A percentile compares a stretch with the other conserved stretches of the same genome.
Evolutionary conservation across 2,329 filamentous ascomycete species (phyloP).

Genomic region (Mariannaea elegans): DNA sequence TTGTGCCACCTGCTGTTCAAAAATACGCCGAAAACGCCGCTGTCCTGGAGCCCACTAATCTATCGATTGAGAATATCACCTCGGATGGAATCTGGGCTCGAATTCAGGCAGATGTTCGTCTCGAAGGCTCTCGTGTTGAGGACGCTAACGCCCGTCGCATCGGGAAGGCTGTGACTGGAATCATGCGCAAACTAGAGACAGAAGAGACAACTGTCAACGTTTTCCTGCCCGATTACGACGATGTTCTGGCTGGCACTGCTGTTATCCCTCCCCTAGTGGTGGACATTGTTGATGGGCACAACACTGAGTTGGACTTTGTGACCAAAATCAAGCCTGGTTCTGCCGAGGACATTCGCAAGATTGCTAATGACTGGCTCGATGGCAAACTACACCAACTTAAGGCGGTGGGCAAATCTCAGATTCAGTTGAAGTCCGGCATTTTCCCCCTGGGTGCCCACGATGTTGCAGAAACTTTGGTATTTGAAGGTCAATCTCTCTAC

Average conservation of each 20-base stretch:
- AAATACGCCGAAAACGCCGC: slow-evolving; percentile 87
- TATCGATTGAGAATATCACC: slow-evolving; percentile 89
- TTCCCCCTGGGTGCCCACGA: slow-evolving; percentile 80
- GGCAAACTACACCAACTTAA: slow-evolving; percentile 77
- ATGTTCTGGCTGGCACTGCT: slow-evolving; percentile 80
- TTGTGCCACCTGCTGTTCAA: slow-evolving; percentile 81
- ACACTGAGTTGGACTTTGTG: slow-evolving; percentile 81
- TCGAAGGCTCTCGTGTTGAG: slow-evolving; percentile 80
- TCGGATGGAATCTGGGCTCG: slow-evolving; percentile 79
- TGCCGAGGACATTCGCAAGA: slow-evolving; percentile 76
- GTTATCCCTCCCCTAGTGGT: slow-evolving; percentile 78
- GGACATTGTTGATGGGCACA: slow-evolving; percentile 79
- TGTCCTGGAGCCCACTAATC: slow-evolving; percentile 81
- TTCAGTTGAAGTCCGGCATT: slow-evolving; percentile 81
- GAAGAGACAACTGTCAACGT: slow-evolving; percentile 77
- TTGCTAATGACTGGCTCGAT: slow-evolving; percentile 90
- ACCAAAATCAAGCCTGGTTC: slow-evolving; percentile 80
- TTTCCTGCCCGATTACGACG: slow-evolving; percentile 83
- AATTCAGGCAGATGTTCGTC: slow-evolving; percentile 81
- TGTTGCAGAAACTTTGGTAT: slow-evolving; percentile 76
- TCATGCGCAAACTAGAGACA: slow-evolving; percentile 79
- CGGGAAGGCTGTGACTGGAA: slow-evolving; percentile 80
- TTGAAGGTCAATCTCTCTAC: slow-evolving; percentile 84
- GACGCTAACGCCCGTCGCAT: slow-evolving; percentile 77
- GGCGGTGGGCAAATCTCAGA: slow-evolving; percentile 76